These are phyloP conservation scores for Hibiscus trionum DNA, from an alignment of 345 rosid genomes.

Conservation along the genomic window DNA sequence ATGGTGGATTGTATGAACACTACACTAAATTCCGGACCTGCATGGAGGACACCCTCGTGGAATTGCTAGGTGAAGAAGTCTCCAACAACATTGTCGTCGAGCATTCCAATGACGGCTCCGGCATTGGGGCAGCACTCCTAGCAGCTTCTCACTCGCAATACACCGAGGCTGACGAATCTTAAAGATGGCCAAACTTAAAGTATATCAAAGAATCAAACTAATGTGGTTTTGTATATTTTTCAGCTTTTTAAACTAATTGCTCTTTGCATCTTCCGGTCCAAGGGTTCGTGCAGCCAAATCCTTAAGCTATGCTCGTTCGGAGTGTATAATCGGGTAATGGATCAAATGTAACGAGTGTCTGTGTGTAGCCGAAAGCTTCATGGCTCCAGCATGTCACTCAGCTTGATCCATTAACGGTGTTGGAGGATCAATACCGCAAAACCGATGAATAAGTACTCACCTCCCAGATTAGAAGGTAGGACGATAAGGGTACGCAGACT, in stretches of 20 bases:
- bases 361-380: neutral
- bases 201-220: neutral
- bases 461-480: neutral
- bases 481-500: neutral
- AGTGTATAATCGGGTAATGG: conserved; percentile 1
- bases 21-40: conserved; percentile 46
- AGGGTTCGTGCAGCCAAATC: conserved; percentile 1
- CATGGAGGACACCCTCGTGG: conserved; percentile 45
- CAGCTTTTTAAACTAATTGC: neutral
- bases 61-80: conserved; percentile 54
- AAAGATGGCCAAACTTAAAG: conserved; percentile 2
- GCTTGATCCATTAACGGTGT: neutral
- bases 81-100: conserved; percentile 27
- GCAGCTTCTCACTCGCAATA: conserved; percentile 73
- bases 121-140: conserved; percentile 72
- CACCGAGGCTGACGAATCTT: conserved; percentile 20
- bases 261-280: conserved; percentile 4
- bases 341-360: conserved; percentile 2
- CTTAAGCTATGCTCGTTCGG: conserved; percentile 4
- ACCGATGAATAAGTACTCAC: neutral
- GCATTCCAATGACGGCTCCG: conserved; percentile 67
- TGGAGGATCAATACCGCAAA: neutral
- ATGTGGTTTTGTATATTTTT: conserved; percentile 15
- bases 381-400: neutral
- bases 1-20: conserved; percentile 69